These are phyloP conservation scores for Solanum neorickii DNA, from an alignment of 257 asterid species.

Conservation along the genomic window DNA sequence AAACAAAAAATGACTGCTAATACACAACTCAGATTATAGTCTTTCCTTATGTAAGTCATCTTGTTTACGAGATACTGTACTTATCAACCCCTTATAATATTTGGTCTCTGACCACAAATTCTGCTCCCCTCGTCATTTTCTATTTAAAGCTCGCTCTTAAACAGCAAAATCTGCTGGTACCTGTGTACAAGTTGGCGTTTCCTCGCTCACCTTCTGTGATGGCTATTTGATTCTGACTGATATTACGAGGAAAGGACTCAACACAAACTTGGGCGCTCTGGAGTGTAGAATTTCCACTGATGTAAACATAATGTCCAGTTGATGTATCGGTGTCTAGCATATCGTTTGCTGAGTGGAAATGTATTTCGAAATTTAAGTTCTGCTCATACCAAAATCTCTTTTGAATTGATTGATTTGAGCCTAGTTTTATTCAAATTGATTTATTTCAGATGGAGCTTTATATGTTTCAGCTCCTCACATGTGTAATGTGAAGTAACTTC, in stretches of 20 bases:
- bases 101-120: background rate
- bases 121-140: background rate
- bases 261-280: background rate
- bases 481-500: background rate
- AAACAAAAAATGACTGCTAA: constrained; percentile 6
- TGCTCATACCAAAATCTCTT: background rate
- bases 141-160: background rate
- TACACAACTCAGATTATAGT: background rate
- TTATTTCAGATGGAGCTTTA: background rate
- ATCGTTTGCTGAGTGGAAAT: background rate
- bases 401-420: background rate
- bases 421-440: background rate
- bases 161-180: background rate
- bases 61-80: background rate
- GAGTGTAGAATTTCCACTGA: background rate
- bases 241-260: background rate
- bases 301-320: background rate
- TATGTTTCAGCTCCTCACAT: background rate
- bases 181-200: background rate
- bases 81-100: background rate
- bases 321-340: background rate
- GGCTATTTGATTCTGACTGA: background rate
- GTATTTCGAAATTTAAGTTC: background rate
- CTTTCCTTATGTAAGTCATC: background rate
- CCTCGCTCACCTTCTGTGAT: background rate